Evolutionary conservation across 805 yeast genomes (phyloP), one percentile per base, ranked within the genome.

Genomic region (Nakazawaea wickerhamii): DNA sequence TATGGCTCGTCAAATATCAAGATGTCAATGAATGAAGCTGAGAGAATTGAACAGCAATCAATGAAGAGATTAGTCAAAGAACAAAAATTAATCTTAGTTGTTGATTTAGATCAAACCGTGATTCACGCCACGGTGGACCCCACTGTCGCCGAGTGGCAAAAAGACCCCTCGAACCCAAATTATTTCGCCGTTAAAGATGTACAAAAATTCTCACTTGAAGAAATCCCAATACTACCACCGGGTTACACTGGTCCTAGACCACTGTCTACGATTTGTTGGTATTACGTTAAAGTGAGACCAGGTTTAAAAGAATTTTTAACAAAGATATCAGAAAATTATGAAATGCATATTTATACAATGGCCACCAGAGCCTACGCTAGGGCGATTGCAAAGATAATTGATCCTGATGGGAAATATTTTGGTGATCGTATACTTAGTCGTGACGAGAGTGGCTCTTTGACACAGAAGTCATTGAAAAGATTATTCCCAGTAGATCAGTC

Each of bases 41-140:
- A 79, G 47, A 79, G 81, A 47, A 80, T 93, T 38, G 98, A 90
- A 57, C 75, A 75, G 47, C 65, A 66, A 23, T 72, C 89, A 40
- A 77, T 87, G 4, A 65, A 69, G 44, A 68, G 83, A 45, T 68
- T 93, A 36, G 61, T 79, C 5, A 59, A 68, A 13, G 84, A 78
- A 41, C 67, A 73, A 46, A 87, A 86, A 59, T 68, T 93, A 48
- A 89, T 93, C 23, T 69, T 93, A 44, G 98, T 93, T 22, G 99
- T 93, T 4, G 99, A 93, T 68, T 71, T 93, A 49, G 99, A 93
- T 65, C 99, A 93, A 60, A 93, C 99, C 0, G 95, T 93, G 4
- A 91, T 93, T 25, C 99, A 93, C 57, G 96, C 97, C 32, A 91
- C 97, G 4, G 97, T 91, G 14, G 99, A 93, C 59, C 97, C 97